Conservation (phyloP, 2,329 filamentous ascomycete genomes). For the Blastomyces percursus region DNA sequence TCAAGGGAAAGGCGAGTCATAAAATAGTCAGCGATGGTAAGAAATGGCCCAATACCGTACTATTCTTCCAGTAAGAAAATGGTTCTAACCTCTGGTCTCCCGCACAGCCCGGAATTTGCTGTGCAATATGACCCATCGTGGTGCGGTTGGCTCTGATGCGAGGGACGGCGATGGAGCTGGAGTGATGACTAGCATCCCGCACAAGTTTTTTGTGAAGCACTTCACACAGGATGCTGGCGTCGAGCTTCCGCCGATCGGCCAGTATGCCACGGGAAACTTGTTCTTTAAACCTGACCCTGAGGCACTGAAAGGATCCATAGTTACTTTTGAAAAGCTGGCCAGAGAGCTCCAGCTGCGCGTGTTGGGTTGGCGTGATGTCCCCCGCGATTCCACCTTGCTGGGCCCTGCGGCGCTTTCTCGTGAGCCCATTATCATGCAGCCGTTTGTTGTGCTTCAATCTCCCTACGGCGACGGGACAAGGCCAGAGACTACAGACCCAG, state of each 20-base stretch:
- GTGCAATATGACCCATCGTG: constrained; percentile 99
- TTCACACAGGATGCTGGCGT: constrained; percentile 85
- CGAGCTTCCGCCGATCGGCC: constrained; percentile 73
- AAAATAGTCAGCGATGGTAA: constrained; percentile 98
- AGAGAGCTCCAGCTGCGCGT: constrained; percentile 78
- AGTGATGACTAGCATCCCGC: constrained; percentile 98
- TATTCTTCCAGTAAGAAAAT: neutral
- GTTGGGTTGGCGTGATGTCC: constrained; percentile 91
- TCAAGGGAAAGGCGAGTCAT: constrained; percentile 94
- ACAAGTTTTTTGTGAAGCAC: constrained; percentile 98
- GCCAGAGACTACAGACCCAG: constrained; percentile 65
- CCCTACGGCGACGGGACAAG: constrained; percentile 72
- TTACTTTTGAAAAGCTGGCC: constrained; percentile 88
- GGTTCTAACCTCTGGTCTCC: constrained; percentile 24
- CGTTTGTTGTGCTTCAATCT: constrained; percentile 79
- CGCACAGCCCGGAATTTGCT: constrained; percentile 71
- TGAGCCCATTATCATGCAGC: constrained; percentile 90
- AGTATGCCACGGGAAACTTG: constrained; percentile 94
- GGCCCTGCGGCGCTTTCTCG: constrained; percentile 86
- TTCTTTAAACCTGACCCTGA: constrained; percentile 98
- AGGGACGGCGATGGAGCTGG: constrained; percentile 96
- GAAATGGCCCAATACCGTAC: constrained; percentile 19
- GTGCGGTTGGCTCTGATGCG: constrained; percentile 93
- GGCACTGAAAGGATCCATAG: constrained; percentile 78
- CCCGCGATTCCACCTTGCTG: constrained; percentile 82